Evolutionary conservation across 1,284 basidiomycete species (phyloP).

Genomic region (Papiliotrema laurentii): DNA sequence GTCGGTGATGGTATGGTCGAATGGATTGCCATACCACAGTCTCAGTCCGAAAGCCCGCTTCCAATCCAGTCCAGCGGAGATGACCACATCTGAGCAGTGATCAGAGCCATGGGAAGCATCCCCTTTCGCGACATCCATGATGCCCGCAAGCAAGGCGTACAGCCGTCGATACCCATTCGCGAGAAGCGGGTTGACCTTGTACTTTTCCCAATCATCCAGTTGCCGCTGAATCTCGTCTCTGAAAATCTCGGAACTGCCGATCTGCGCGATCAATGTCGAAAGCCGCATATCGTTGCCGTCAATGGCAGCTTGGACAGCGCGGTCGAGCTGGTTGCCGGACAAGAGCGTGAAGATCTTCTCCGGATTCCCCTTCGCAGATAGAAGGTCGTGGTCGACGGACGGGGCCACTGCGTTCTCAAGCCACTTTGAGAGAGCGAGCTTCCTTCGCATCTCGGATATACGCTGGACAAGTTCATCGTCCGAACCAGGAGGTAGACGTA

Average conservation of each 20-base stretch:
- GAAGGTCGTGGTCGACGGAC: constrained; percentile 70
- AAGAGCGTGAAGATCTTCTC: constrained; percentile 70
- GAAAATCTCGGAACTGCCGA: constrained; percentile 73
- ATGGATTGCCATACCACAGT: constrained; percentile 79
- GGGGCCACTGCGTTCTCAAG: constrained; percentile 69
- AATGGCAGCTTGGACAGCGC: background rate
- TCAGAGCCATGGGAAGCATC: constrained; percentile 55
- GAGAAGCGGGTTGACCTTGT: constrained; percentile 70
- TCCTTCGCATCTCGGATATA: constrained; percentile 60
- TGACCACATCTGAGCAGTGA: constrained; percentile 60
- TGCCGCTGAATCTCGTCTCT: constrained; percentile 72
- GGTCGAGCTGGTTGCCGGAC: constrained; percentile 64
- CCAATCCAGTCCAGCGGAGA: constrained; percentile 89
- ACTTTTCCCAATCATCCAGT: constrained; percentile 75
- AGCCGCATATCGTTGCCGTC: constrained; percentile 57
- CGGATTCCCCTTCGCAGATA: constrained; percentile 51
- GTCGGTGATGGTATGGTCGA: constrained; percentile 67
- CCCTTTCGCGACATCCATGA: constrained; percentile 63
- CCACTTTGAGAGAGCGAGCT: constrained; percentile 80
- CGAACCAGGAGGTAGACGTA: constrained; percentile 60
- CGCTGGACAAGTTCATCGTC: constrained; percentile 55
- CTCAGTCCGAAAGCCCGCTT: constrained; percentile 87
- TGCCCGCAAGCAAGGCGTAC: constrained; percentile 81
- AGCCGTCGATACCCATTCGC: constrained; percentile 67
- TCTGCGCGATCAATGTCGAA: constrained; percentile 87